Conservation (phyloP, 129 eudicot genomes). For the Logfia minima region DNA sequence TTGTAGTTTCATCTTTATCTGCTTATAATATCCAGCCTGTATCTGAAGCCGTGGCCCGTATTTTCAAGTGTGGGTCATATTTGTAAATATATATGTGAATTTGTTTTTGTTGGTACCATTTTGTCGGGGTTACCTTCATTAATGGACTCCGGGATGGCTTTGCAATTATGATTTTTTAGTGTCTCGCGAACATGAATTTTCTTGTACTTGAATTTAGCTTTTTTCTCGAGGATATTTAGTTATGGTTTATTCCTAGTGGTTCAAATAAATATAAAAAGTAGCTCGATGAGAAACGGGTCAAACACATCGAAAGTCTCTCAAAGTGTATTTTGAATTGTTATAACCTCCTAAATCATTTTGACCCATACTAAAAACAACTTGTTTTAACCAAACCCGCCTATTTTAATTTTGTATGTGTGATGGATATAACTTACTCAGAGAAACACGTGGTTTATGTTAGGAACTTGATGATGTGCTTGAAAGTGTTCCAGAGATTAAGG, state of each 20-base stretch:
- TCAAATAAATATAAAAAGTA: not conserved
- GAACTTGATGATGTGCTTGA: constrained; percentile 70
- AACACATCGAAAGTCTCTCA: not conserved
- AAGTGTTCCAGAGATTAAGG: constrained; percentile 70
- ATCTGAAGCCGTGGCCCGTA: not conserved
- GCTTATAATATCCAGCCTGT: not conserved
- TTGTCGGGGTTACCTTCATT: constrained; percentile 14
- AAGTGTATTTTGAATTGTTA: not conserved
- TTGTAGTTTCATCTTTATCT: not conserved
- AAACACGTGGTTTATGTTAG: constrained; percentile 34
- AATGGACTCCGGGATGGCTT: constrained; percentile 6
- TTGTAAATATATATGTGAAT: not conserved
- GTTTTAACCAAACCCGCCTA: not conserved
- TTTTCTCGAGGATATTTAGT: not conserved
- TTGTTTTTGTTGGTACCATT: not conserved
- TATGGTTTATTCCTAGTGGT: not conserved
- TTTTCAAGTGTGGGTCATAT: constrained; percentile 10
- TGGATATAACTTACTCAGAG: constrained; percentile 10
- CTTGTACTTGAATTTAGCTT: not conserved
- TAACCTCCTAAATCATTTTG: not conserved
- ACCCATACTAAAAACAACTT: not conserved
- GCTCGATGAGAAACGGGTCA: not conserved
- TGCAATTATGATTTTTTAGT: constrained; percentile 8
- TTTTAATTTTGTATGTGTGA: not conserved
- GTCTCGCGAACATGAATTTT: constrained; percentile 6